Evolutionary conservation across 163 green algal genomes (phyloP).

Genomic region (Trebouxiophyceae sp.): DNA sequence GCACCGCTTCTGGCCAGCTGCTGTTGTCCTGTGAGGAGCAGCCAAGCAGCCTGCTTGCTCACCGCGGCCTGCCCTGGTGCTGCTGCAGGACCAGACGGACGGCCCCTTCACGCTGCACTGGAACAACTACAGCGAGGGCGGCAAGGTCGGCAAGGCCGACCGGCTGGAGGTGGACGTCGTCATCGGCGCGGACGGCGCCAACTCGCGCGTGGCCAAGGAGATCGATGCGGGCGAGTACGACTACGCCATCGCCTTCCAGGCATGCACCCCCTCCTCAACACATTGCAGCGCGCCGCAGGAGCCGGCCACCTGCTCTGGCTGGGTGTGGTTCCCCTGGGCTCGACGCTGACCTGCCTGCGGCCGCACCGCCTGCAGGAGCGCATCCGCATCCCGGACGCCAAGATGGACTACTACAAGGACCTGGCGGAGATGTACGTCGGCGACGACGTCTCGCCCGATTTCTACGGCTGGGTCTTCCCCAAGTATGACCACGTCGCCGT

Average conservation of each 20-base stretch:
- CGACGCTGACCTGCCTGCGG: neutral
- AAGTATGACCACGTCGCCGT: slow-evolving; percentile 99
- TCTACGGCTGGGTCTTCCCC: slow-evolving; percentile 99
- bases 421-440: slow-evolving; percentile 98
- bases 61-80: too few species aligned
- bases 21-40: too few species aligned
- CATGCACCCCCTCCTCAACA: slow-evolving; percentile 20
- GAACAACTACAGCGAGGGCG: slow-evolving; percentile 81
- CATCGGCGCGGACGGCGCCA: slow-evolving; percentile 95
- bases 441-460: slow-evolving; percentile 99
- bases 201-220: slow-evolving; percentile 91
- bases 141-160: slow-evolving; percentile 74
- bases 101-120: slow-evolving; percentile 83
- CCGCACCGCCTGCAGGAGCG: slow-evolving; percentile 44
- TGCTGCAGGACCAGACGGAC: slow-evolving; percentile 33
- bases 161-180: slow-evolving; percentile 87
- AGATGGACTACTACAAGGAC: slow-evolving; percentile 99
- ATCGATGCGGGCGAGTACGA: slow-evolving; percentile 97
- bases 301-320: neutral
- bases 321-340: neutral
- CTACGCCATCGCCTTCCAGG: slow-evolving; percentile 98
- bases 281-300: neutral
- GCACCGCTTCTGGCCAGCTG: too few species aligned
- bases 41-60: too few species aligned
- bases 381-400: slow-evolving; percentile 92